Base-by-base conservation (phyloP, 2,329 filamentous ascomycete genomes). In the Emergomyces pasteurianus region DNA sequence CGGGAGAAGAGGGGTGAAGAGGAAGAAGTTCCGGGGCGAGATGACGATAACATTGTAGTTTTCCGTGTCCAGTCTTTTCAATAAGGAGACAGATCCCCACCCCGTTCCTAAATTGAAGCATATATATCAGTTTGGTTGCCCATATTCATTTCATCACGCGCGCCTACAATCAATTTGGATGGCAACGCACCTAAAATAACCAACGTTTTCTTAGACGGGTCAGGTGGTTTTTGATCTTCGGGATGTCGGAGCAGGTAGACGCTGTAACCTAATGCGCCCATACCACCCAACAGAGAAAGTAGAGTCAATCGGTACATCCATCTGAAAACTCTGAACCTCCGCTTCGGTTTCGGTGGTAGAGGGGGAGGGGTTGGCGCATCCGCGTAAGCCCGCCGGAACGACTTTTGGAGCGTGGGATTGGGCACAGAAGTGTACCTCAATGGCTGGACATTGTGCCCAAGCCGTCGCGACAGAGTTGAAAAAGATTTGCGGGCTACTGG, bases 1-100 rank as follows among this genome's bases (percentile, higher is more conserved):
- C 66, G 94, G 94, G 64, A 99, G 85, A 62, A 99, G 86, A 63
- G 94, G 94, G 36, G 94, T 99, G 83, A 99, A 99, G 68, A 99
- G 87, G 86, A 99, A 99, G 84, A 96, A 99, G 80, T 99, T 99
- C 74, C 94, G 90, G 60, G 94, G 94, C 57, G 94, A 97, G 75
- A 99, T 90, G 74, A 99, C 91, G 73, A 97, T 78, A 76, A 97
- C 92, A 76, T 99, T 97, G 85, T 97, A 99, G 83, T 97, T 95
- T 76, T 95, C 89, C 64, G 92, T 96, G 73, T 99, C 92, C 77
- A 99, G 89, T 75, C 95, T 96, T 85, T 99, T 99, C 67, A 99
- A 85, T 63, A 99, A 86, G 63, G 92, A 95, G 71, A 99, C 90
- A 50, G 92, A 90, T 68, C 87, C 94, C 94, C 94, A 99, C 68